Base-by-base conservation (phyloP, 306 rosid species). In the Cicer bijugum region DNA sequence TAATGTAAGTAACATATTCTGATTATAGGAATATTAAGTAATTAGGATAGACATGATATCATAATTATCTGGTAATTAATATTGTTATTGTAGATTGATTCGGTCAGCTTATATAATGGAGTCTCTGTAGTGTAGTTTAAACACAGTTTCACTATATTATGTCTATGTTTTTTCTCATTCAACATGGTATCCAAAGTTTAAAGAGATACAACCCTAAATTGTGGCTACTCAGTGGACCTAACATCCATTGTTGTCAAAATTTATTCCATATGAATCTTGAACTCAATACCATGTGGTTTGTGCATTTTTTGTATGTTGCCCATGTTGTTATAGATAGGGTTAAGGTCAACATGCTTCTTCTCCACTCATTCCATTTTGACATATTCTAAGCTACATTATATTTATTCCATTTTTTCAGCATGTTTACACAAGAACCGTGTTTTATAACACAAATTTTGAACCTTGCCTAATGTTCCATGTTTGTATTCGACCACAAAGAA, bases 341-440 rank as follows among this genome's bases (percentile, higher is more conserved):
- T 50, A 63, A 63, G 50, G 51, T 16, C 69, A 40, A 38, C 50
- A 63, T 61, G 38, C 5, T 42, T 63, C 35, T 40, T n/a, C 28
- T 12, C 50, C 53, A 11, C 19, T 67, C 1, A 4, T 12, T 28
- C 6, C 0, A 5, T 10, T 12, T 12, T 2, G 0, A 5, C 19
- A 59, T 59, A 12, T 17, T 59, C 9, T 59, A 28, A 33, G 10
- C 45, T 69, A n/a, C 47, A 8, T 66, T 43, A 5, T 40, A 16
- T 43, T 65, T 20, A 42, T 43, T 19, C 40, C 55, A 19, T 1
- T 4, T 69, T n/a, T 12, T 67, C 59, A 20, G 28, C 59, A 47
- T 47, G 40, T 68, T 50, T 53, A 69, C 74, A 51, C 75, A 69
- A 51, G 75, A 51, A 69, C 47, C 37, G 2, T 52, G 43, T 10